phyloP scores from a whole-genome alignment of 1,284 basidiomycete genomes.

The Trametes sp. region DNA sequence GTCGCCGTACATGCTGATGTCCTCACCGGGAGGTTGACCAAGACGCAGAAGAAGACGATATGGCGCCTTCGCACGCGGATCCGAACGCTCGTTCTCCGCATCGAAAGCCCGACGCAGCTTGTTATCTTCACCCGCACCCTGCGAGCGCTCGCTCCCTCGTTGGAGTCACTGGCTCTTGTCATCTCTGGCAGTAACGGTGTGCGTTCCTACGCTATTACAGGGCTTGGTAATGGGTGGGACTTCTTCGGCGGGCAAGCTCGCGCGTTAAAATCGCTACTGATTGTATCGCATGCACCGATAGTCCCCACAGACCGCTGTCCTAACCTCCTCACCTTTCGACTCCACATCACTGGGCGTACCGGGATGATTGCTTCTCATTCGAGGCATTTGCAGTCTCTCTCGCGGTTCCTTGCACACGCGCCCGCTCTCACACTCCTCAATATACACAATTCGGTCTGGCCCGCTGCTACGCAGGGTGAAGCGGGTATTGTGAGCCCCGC shows the following conservation, averaged over 20 bases:
- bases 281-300: neutral
- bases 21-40: neutral
- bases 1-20: neutral
- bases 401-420: neutral
- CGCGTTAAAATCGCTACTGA: neutral
- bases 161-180: neutral
- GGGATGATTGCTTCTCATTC: neutral
- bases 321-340: neutral
- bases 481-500: too few species aligned
- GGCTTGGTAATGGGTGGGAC: too few species aligned
- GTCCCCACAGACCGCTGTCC: neutral
- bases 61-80: conserved; percentile 1
- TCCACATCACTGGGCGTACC: too few species aligned
- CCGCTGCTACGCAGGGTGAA: too few species aligned
- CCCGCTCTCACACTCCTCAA: neutral
- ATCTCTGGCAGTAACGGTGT: neutral
- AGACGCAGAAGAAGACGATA: neutral
- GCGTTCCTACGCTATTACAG: too few species aligned
- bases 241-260: neutral
- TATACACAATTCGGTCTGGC: too few species aligned
- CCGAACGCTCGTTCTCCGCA: conserved; percentile 1
- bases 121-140: neutral
- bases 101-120: neutral
- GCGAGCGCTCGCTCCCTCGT: neutral
- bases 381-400: neutral